Evolutionary conservation across 2,329 filamentous ascomycete species (phyloP), one percentile per base, ranked within the genome.

Genomic region (Exophiala viscosa): DNA sequence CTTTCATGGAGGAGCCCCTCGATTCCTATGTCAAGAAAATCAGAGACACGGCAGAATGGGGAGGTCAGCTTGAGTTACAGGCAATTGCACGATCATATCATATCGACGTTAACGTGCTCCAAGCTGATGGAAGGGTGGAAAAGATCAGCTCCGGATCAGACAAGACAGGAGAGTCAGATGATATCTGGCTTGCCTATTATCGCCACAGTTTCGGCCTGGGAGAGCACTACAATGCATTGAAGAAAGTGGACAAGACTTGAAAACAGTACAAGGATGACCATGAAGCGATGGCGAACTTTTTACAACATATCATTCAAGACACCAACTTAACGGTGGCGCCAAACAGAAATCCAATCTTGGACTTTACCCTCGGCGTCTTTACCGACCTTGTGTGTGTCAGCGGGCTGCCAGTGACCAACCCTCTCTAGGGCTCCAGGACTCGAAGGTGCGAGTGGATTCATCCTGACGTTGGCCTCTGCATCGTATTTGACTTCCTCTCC

Each of bases 161-260:
- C 15, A 66, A 52, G 15, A 35, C 38, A 35, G 47, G 14, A 8
- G 23, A 62, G 13, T 66, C 70, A 23, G 72, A 70, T 3, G 70
- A 70, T 14, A 79, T 95, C 45, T 97, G 93, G 92, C 70, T 99
- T 70, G 92, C 90, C 33, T 99, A 97, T 70, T 97, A 97, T 71
- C 81, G 88, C 64, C 90, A 96, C 73, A 89, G 88, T 44, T 97
- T 95, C 69, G 92, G 92, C 1, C 75, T 99, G 45, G 93, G 93
- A 10, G 93, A 97, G 74, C 93, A 99, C 73, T 99, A 99, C 72
- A 99, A 99, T 68, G 95, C 91, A 48, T 71, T 99, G 67, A 80
- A 76, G 65, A 67, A 55, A 46, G 35, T 41, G 10, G 44, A 48
- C n/a, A 28, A 54, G 34, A 39, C 33, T 14, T 54, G 47, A 52